Evolutionary conservation across 2,329 filamentous ascomycete genomes (phyloP), one percentile per base, ranked within the genome.

Genomic region (Leptographium procerum): DNA sequence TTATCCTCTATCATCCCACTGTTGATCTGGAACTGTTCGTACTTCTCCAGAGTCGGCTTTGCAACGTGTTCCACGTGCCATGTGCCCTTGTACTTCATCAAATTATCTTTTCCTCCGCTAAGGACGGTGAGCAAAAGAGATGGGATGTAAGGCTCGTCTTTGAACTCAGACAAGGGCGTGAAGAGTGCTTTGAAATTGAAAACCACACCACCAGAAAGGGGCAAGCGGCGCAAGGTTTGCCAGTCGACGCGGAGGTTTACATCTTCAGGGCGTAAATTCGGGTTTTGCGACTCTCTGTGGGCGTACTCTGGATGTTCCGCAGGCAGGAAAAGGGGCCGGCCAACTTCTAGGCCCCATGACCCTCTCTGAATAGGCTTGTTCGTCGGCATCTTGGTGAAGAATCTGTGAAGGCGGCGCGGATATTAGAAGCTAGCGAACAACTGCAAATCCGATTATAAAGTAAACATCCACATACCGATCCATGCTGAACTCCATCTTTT

Each of bases 121-220:
- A 92, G 65, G 0, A 94, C 73, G 70, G 86, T 88, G 2, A 83
- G 70, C 2, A 90, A 57, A 6, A 95, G 68, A 0, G 80, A 81
- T 0, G 90, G 90, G 0, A 95, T 73, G 52, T 83, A 87, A 0
- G 87, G 81, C 69, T 95, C 90, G 59, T 87, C 77, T 2, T 81
- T 74, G 59, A 95, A 84, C 62, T 87, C 83, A 0, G 77, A 68
- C 0, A 95, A 69, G 0, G 87, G 87, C 0, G 89, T 94, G 70
- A 95, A 95, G 0, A 94, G 70, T 0, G 87, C 89, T 67, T 92
- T 95, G 80, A 92, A 95, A 69, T 94, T 95, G 75, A 95, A 95
- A 0, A 90, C 81, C 1, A 95, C 75, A 0, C 80, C 86, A 0
- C 82, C 88, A 0, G 86, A 90, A 0, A 95, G 74, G 0, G 90